phyloP scores from a whole-genome alignment of 192 early-diverging fungal species.

The Coemansia reversa region DNA sequence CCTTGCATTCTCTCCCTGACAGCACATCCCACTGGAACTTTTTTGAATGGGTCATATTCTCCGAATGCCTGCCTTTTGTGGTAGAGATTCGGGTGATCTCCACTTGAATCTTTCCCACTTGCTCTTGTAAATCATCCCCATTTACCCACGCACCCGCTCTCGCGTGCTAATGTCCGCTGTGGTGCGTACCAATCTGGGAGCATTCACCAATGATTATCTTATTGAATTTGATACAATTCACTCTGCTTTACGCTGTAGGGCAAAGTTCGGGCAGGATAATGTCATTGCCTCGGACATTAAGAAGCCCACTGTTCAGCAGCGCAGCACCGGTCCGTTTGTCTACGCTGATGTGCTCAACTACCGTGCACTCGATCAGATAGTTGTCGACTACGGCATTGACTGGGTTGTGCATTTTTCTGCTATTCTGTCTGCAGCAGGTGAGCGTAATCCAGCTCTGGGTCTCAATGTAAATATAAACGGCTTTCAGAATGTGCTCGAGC shows the following conservation, averaged over 20 bases:
- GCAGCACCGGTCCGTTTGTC: slow-evolving; percentile 60
- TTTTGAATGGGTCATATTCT: neutral
- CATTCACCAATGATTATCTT: neutral
- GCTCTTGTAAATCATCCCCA: neutral
- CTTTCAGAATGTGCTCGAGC: slow-evolving; percentile 66
- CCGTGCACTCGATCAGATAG: slow-evolving; percentile 60
- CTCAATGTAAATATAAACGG: slow-evolving; percentile 65
- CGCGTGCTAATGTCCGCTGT: neutral
- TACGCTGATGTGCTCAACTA: slow-evolving; percentile 68
- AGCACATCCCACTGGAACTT: neutral
- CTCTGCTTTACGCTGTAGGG: slow-evolving; percentile 15
- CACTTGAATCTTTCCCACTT: neutral
- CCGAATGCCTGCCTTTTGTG: neutral
- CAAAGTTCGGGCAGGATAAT: slow-evolving; percentile 62
- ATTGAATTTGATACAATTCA: slow-evolving; percentile 1
- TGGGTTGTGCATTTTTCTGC: slow-evolving; percentile 72
- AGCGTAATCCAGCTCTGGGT: slow-evolving; percentile 59
- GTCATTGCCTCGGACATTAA: slow-evolving; percentile 66
- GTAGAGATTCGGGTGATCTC: neutral
- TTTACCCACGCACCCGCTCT: slow-evolving; percentile 8
- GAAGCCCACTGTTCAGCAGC: slow-evolving; percentile 57
- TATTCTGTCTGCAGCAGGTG: slow-evolving; percentile 65
- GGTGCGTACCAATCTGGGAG: neutral
- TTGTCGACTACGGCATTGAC: slow-evolving; percentile 64
- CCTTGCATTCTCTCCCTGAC: neutral